These are phyloP conservation scores for Beverwykella pulmonaria DNA, from an alignment of 495 filamentous ascomycete species.

Conservation along the genomic window DNA sequence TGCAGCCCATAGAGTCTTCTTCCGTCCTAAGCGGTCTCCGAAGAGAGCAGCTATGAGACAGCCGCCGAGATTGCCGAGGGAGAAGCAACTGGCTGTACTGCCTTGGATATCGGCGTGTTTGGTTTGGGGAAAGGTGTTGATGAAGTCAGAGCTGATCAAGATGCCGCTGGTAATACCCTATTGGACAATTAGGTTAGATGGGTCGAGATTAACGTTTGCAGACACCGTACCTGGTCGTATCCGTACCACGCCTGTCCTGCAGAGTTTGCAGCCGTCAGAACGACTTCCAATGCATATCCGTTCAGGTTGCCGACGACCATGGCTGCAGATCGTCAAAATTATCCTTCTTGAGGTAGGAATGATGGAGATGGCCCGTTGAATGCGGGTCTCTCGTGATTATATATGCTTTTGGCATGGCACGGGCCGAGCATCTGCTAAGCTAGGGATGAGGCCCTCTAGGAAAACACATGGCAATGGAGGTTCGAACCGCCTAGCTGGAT, in stretches of 20 bases:
- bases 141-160: slow-evolving; percentile 32
- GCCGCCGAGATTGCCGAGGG: slow-evolving; percentile 41
- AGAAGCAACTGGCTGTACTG: slow-evolving; percentile 19
- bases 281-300: slow-evolving; percentile 29
- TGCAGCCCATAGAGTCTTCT: slow-evolving; percentile 51
- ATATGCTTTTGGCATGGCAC: slow-evolving; percentile 1
- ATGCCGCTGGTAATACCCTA: slow-evolving; percentile 29
- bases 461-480: background rate
- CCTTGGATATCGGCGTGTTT: slow-evolving; percentile 20
- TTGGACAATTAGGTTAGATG: background rate
- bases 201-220: no score
- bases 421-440: background rate
- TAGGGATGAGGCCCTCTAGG: background rate
- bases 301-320: slow-evolving; percentile 20
- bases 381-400: slow-evolving; percentile 12
- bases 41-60: slow-evolving; percentile 51
- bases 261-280: slow-evolving; percentile 29
- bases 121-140: slow-evolving; percentile 27
- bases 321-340: background rate
- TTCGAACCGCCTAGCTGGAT: background rate
- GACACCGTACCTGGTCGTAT: slow-evolving; percentile 37
- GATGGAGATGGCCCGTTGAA: background rate
- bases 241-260: slow-evolving; percentile 34
- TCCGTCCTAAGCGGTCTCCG: slow-evolving; percentile 55
- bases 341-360: background rate